phyloP scores from a whole-genome alignment of 768 basidiomycete species.

The Leccinum obscurum region DNA sequence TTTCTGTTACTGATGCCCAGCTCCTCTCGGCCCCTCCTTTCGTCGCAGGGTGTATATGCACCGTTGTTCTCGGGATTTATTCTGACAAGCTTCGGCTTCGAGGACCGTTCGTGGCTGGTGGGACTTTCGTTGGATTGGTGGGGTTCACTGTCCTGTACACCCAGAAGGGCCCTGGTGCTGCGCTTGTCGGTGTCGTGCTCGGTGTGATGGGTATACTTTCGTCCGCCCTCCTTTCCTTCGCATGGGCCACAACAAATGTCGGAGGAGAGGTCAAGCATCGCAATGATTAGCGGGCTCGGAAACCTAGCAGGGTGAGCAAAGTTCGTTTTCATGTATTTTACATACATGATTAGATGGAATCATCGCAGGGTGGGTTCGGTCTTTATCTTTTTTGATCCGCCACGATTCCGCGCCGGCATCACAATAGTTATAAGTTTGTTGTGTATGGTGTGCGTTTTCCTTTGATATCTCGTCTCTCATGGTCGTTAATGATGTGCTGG shows the following conservation, averaged over 20 bases:
- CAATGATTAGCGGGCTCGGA: not conserved
- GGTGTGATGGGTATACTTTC: not conserved
- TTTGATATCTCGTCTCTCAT: not conserved
- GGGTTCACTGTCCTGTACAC: constrained; percentile 46
- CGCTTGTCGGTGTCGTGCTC: not conserved
- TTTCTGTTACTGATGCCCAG: constrained; percentile 48
- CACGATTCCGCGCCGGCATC: not conserved
- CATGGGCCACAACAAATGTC: not conserved
- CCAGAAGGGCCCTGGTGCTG: not conserved
- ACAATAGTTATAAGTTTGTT: not conserved
- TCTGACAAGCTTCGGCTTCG: constrained; percentile 43
- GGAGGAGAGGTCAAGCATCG: not conserved
- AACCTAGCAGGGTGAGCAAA: not conserved
- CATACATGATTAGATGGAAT: not conserved
- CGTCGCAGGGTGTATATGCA: constrained; percentile 41
- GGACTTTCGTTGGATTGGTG: constrained; percentile 37
- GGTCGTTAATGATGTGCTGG: not conserved
- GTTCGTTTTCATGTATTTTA: not conserved
- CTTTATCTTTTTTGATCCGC: not conserved
- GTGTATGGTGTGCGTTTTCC: not conserved
- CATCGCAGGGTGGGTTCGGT: not conserved
- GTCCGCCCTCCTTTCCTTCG: not conserved
- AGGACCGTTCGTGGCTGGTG: constrained; percentile 48
- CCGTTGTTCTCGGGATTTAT: constrained; percentile 38
- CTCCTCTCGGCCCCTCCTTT: constrained; percentile 49